Evolutionary conservation across 169 alveolate genomes (phyloP).

Genomic region (Cyclospora cayetanensis): DNA sequence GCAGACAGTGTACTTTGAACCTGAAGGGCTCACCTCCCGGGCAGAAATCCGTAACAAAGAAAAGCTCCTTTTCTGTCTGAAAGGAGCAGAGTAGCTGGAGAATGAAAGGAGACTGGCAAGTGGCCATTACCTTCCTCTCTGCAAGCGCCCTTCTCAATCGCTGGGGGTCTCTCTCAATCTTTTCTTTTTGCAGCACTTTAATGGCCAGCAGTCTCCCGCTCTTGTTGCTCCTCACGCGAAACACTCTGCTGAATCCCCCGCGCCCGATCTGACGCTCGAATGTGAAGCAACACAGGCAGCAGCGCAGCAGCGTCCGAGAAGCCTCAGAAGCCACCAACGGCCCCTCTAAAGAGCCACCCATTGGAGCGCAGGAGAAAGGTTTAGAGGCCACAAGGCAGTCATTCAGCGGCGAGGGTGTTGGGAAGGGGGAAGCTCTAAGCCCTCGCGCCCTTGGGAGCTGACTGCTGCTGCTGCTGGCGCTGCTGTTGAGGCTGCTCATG

Average conservation of each 20-base stretch:
- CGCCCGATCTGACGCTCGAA: constrained; percentile 2
- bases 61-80: neutral
- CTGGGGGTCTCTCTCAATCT: neutral
- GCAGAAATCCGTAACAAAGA: constrained; percentile 28
- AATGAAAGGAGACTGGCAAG: constrained; percentile 41
- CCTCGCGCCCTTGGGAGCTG: neutral
- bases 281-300: neutral
- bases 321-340: neutral
- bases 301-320: neutral
- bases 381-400: neutral
- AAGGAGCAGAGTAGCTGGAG: constrained; percentile 38
- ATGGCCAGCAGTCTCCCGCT: constrained; percentile 11
- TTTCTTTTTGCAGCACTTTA: constrained; percentile 22
- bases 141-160: constrained; percentile 15
- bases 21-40: constrained; percentile 25
- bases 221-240: constrained; percentile 2
- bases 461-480: constrained; percentile 12
- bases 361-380: neutral
- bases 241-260: constrained; percentile 57
- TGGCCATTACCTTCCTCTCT: constrained; percentile 19
- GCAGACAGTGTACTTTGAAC: neutral
- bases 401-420: neutral
- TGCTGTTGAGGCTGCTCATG: neutral
- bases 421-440: neutral
- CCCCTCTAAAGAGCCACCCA: neutral